Percentiles rank a stretch among this genome's conserved stretches.
These are phyloP conservation scores for Patellifolia procumbens DNA, from an alignment of 179 eudicot genomes.

Conservation along the genomic window DNA sequence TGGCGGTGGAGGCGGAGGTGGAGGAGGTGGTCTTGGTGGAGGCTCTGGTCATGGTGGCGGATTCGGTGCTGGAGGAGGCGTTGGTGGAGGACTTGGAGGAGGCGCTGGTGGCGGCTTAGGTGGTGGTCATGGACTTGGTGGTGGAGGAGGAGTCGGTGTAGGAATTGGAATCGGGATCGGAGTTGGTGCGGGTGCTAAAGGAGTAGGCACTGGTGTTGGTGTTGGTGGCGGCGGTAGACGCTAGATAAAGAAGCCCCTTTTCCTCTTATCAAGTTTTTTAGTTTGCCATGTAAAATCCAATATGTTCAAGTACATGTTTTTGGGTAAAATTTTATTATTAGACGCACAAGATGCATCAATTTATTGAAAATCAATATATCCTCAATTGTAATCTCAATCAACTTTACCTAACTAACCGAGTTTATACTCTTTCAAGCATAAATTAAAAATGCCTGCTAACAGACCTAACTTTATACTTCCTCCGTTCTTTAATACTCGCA, in stretches of 20 bases:
- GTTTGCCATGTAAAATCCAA: neutral
- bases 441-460: too few species aligned
- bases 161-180: slow-evolving; percentile 34
- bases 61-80: slow-evolving; percentile 28
- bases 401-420: neutral
- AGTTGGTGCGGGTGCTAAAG: slow-evolving; percentile 28
- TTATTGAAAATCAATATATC: neutral
- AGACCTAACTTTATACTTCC: too few species aligned
- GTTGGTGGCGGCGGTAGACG: slow-evolving; percentile 36
- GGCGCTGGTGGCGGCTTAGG: slow-evolving; percentile 18
- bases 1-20: slow-evolving; percentile 29
- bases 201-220: slow-evolving; percentile 36
- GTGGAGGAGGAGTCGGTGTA: slow-evolving; percentile 35
- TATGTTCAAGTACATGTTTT: neutral
- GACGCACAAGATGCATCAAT: neutral
- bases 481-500: too few species aligned
- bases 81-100: slow-evolving; percentile 20
- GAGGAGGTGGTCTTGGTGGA: slow-evolving; percentile 31
- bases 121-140: slow-evolving; percentile 28
- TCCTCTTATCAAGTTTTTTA: neutral
- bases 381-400: neutral
- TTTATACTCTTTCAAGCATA: too few species aligned
- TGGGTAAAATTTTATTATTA: neutral
- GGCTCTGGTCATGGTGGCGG: slow-evolving; percentile 31
- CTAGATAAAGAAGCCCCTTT: neutral